A percentile compares a stretch with the other conserved stretches of the same genome.
phyloP scores from a whole-genome alignment of 129 eudicot genomes.

The Lactuca sativa region DNA sequence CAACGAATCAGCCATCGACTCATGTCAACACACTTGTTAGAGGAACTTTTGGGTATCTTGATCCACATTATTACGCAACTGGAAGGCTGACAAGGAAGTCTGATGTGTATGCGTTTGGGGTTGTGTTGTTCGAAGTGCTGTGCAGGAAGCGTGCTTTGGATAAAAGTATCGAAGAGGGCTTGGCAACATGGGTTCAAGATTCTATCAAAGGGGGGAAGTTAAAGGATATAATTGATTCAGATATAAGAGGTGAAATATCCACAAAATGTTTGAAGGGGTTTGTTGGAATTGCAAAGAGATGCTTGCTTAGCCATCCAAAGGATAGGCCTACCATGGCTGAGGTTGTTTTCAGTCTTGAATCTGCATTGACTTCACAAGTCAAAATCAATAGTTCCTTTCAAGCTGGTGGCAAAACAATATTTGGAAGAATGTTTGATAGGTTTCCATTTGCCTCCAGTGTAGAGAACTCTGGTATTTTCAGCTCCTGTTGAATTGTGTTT shows the following conservation, averaged over 20 bases:
- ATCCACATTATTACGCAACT: constrained; percentile 25
- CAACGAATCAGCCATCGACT: constrained; percentile 29
- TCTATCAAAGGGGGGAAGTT: constrained; percentile 24
- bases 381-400: too few relatives aligned
- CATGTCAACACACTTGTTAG: constrained; percentile 25
- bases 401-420: too few relatives aligned
- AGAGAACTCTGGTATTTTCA: background rate
- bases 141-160: constrained; percentile 32
- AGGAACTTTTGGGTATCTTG: constrained; percentile 33
- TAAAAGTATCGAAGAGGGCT: constrained; percentile 26
- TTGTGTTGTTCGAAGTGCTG: constrained; percentile 28
- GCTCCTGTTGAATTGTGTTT: too few relatives aligned
- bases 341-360: constrained; percentile 20
- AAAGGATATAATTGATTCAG: constrained; percentile 13
- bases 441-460: too few relatives aligned
- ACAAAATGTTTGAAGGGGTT: constrained; percentile 23
- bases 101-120: constrained; percentile 37
- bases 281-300: background rate
- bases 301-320: constrained; percentile 21
- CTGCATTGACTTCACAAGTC: too few relatives aligned
- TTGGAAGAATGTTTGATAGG: too few relatives aligned
- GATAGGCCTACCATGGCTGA: constrained; percentile 29
- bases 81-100: constrained; percentile 33
- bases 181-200: constrained; percentile 40
- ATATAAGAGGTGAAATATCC: constrained; percentile 23